A percentile compares a stretch with the other conserved stretches of the same genome.
phyloP scores from a whole-genome alignment of 768 basidiomycete species.

The Leccinum pellstonianum region DNA sequence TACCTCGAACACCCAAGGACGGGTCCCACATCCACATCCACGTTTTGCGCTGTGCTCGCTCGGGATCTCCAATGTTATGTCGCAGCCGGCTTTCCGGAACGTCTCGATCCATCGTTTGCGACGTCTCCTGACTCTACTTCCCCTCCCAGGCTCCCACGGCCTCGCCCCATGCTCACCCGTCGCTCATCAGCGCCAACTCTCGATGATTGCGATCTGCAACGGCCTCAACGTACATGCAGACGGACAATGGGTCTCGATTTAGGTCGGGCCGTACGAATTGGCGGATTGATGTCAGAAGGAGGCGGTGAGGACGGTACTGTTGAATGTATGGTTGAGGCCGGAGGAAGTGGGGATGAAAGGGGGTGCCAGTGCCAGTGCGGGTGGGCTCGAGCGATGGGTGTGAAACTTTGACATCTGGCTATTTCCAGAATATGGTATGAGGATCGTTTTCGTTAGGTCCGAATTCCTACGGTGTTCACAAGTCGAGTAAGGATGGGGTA shows the following conservation, averaged over 20 bases:
- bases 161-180: not conserved
- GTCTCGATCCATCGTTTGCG: constrained; percentile 30
- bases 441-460: no score
- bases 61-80: constrained; percentile 66
- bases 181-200: constrained; percentile 62
- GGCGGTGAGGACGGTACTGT: constrained; percentile 61
- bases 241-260: constrained; percentile 42
- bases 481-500: no score
- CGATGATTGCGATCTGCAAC: constrained; percentile 86
- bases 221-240: constrained; percentile 61
- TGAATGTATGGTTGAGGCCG: constrained; percentile 74
- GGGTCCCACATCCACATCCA: constrained; percentile 60
- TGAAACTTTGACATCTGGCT: no score
- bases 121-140: constrained; percentile 18
- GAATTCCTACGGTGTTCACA: no score
- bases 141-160: not conserved
- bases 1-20: constrained; percentile 69
- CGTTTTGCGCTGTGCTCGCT: constrained; percentile 70
- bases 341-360: constrained; percentile 12
- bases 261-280: constrained; percentile 78
- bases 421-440: no score
- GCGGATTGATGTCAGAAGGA: constrained; percentile 58
- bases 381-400: not conserved
- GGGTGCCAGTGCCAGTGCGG: not conserved
- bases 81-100: constrained; percentile 79